These are phyloP conservation scores for Amyloporia xantha DNA, from an alignment of 768 basidiomycete genomes.

Conservation along the genomic window DNA sequence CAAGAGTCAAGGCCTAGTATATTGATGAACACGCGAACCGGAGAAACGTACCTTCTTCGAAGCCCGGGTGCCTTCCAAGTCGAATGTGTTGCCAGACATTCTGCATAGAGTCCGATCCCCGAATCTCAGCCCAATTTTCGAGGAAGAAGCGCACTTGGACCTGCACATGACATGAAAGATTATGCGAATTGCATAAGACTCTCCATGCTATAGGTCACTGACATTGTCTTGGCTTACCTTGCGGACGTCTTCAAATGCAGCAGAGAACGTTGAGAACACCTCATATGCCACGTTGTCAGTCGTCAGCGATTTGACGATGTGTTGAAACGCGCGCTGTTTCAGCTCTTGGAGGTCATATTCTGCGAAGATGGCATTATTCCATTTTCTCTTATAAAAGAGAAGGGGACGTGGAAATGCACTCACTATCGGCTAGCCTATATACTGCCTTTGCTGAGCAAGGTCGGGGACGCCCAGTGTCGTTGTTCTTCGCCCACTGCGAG, in stretches of 20 bases:
- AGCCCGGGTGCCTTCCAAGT: conserved; percentile 76
- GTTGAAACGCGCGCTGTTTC: conserved; percentile 66
- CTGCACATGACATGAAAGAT: conserved; percentile 18
- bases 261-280: conserved; percentile 80
- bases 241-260: conserved; percentile 73
- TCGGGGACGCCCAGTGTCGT: conserved; percentile 55
- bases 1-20: background rate
- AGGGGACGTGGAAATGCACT: conserved; percentile 19
- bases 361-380: conserved; percentile 27
- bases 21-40: background rate
- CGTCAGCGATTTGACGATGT: conserved; percentile 70
- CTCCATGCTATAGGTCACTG: background rate
- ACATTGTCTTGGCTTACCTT: conserved; percentile 38
- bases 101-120: conserved; percentile 76
- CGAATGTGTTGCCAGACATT: conserved; percentile 83
- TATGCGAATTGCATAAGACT: background rate
- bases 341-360: conserved; percentile 68
- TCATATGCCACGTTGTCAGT: conserved; percentile 81
- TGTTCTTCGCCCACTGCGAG: conserved; percentile 48
- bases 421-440: conserved; percentile 79
- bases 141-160: conserved; percentile 76
- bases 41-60: conserved; percentile 63
- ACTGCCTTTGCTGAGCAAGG: conserved; percentile 81
- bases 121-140: conserved; percentile 76
- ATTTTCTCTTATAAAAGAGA: background rate